Percentiles rank a stretch among this genome's conserved stretches.
phyloP scores from a whole-genome alignment of 768 basidiomycete genomes.

The Chlorophyllum brunneum region DNA sequence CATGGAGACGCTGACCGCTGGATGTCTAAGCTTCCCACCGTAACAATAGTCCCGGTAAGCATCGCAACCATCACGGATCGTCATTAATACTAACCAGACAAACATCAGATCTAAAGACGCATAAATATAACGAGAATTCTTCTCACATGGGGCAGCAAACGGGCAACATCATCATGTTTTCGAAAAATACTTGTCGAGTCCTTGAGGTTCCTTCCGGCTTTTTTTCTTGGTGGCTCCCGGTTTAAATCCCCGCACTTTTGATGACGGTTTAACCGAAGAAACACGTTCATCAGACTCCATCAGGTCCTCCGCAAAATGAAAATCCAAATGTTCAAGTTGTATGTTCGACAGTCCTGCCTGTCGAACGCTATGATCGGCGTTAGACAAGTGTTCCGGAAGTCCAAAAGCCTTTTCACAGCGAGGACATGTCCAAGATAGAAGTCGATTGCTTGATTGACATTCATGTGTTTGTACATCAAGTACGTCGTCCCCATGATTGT shows the following conservation, averaged over 20 bases:
- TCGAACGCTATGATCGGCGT: constrained; percentile 26
- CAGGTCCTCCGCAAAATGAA: constrained; percentile 82
- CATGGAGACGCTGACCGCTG: constrained; percentile 4
- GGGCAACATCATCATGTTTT: constrained; percentile 22
- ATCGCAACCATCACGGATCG: too few species aligned
- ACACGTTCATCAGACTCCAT: constrained; percentile 29
- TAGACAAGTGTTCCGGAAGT: constrained; percentile 21
- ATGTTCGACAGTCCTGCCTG: constrained; percentile 36
- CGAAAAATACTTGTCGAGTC: constrained; percentile 39
- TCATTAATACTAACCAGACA: background rate
- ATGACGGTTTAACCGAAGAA: constrained; percentile 14
- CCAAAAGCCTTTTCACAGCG: constrained; percentile 51
- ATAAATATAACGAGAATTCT: background rate
- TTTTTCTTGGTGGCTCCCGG: constrained; percentile 22
- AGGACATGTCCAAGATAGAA: constrained; percentile 48
- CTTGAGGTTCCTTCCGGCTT: constrained; percentile 27
- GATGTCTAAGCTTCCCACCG: too few species aligned
- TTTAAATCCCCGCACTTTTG: constrained; percentile 14
- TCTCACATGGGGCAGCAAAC: background rate
- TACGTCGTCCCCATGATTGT: background rate
- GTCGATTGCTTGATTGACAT: constrained; percentile 1
- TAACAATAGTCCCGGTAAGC: too few species aligned
- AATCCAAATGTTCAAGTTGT: constrained; percentile 80
- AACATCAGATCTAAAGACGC: background rate
- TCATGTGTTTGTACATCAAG: constrained; percentile 9